A percentile compares a stretch with the other conserved stretches of the same genome.
Evolutionary conservation across 2,329 filamentous ascomycete species (phyloP).

Genomic region (Talaromyces atroroseus): DNA sequence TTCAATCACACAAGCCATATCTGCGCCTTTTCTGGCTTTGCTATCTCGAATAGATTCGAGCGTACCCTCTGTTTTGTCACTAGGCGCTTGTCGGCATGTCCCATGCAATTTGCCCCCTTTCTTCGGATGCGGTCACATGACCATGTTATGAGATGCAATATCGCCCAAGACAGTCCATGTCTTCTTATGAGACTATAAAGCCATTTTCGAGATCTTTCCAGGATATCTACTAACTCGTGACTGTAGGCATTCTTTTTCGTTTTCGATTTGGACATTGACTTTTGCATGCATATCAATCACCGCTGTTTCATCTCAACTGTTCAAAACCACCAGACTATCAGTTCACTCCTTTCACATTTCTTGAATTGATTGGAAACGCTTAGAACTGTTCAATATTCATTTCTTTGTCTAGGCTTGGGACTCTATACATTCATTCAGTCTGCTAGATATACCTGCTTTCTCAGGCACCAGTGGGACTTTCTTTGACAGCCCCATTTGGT

Average conservation of each 20-base stretch:
- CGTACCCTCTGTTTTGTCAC: not conserved
- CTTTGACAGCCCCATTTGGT: not conserved
- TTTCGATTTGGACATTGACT: not conserved
- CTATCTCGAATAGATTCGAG: not conserved
- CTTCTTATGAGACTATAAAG: not conserved
- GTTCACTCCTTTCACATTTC: not conserved
- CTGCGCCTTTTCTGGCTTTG: not conserved
- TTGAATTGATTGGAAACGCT: not conserved
- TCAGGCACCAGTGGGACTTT: not conserved
- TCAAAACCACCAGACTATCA: not conserved
- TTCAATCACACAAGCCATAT: not conserved
- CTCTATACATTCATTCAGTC: no score
- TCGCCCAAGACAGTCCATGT: not conserved
- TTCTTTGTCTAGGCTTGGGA: not conserved
- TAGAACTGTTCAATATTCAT: not conserved
- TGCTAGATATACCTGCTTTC: no score
- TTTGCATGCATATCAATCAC: not conserved
- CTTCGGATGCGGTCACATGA: conserved; percentile 1
- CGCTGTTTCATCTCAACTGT: not conserved
- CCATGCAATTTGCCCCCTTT: not conserved
- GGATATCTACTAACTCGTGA: not conserved
- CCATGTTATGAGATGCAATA: not conserved
- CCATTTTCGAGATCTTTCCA: not conserved
- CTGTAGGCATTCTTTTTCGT: not conserved
- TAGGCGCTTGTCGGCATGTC: not conserved